Base-by-base conservation (phyloP, 2,329 filamentous ascomycete species). In the Diplodia corticola region DNA sequence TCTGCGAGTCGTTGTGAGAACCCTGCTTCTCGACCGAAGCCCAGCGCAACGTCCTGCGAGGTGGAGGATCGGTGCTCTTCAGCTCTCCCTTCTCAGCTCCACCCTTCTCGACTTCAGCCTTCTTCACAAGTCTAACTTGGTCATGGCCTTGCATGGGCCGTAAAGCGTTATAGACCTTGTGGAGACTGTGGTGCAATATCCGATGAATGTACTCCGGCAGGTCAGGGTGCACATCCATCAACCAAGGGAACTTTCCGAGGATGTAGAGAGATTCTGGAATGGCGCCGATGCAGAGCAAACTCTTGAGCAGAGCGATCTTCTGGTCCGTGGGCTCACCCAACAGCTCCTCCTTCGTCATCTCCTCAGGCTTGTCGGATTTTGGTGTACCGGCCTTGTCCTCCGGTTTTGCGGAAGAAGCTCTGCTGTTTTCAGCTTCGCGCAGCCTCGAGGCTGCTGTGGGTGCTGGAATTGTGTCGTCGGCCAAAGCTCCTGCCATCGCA, bases 181-280 rank as follows among this genome's bases (percentile, higher is more conserved):
- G 88, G 61, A 99, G 80, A 48, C 89, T 94, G 70, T 95, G 88
- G 70, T 93, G 88, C 2, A 96, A 82, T 30, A 99, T 90, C 40
- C 96, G 92, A 77, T 96, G 91, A 60, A 98, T 86, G 64, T 89
- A 89, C 35, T 91, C 88, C 2, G 92, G 86, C 12, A 98, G 84
- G 53, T 97, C 92, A 0, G 91, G 89, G 70, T 91, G 94, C 4
- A 89, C 87, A 67, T 97, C 93, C 12, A 92, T 86, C 55, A 99
- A 85, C 93, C 95, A 99, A 15, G 93, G 92, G 72, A 97, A 97
- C 64, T 91, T 89, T 37, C 94, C 94, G 7, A 97, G 85, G 65
- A 99, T 91, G 76, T 94, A 98, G 1, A 99, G 83, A 1, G 95
- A 89, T 78, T 99, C 95, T 0, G 95, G 95, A 37, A 99, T 84